A percentile compares a stretch with the other conserved stretches of the same genome.
Conservation (phyloP, 495 filamentous ascomycete species). For the Lepidopterella palustris region DNA sequence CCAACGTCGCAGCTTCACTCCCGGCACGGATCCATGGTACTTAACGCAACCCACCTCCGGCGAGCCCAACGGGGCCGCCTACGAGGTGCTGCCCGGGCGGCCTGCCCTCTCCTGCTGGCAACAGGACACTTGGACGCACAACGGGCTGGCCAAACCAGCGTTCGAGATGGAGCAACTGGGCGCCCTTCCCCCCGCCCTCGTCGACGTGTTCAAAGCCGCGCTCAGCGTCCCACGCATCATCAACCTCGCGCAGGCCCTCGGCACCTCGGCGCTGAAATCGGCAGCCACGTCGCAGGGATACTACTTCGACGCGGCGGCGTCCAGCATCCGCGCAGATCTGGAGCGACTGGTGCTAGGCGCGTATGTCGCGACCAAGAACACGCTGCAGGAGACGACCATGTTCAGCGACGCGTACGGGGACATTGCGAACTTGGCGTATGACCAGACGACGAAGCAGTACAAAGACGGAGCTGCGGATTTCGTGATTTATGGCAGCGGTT, state of each 20-base stretch:
- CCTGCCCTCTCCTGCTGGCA: conserved; percentile 38
- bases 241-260: conserved; percentile 25
- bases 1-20: conserved; percentile 30
- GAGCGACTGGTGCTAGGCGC: neutral
- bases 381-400: neutral
- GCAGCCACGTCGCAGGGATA: neutral
- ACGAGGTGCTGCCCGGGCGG: conserved; percentile 20
- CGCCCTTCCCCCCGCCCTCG: conserved; percentile 16
- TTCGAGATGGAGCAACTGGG: conserved; percentile 16
- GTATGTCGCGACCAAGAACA: neutral
- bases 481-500: neutral
- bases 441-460: neutral
- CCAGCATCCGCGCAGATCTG: neutral
- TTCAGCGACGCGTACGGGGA: neutral
- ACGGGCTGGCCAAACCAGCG: conserved; percentile 18
- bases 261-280: conserved; percentile 25
- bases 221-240: conserved; percentile 28
- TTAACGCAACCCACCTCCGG: conserved; percentile 15
- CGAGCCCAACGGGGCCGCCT: neutral
- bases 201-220: conserved; percentile 15
- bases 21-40: conserved; percentile 35
- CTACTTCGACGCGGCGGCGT: neutral
- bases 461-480: neutral
- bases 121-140: conserved; percentile 27
- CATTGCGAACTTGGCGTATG: neutral